phyloP scores from a whole-genome alignment of 2,329 filamentous ascomycete species.

The Ascochyta pisi region DNA sequence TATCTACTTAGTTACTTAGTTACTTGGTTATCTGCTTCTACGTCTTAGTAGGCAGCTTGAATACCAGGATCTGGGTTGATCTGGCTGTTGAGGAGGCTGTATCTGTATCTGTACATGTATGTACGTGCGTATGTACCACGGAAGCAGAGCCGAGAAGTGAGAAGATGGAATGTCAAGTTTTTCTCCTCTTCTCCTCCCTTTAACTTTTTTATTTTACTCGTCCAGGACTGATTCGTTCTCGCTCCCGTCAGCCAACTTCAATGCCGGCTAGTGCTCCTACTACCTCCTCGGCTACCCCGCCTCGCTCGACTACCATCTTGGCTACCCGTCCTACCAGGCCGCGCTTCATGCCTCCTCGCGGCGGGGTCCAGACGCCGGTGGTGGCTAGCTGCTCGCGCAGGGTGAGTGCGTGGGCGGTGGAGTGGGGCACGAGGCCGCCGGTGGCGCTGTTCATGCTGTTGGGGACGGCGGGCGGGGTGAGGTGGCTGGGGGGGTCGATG shows the following conservation, averaged over 20 bases:
- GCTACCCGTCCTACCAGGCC: conserved; percentile 75
- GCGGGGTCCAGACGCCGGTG: conserved; percentile 82
- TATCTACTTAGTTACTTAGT: too few relatives aligned
- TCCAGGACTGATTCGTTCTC: too few relatives aligned
- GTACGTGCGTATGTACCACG: too few relatives aligned
- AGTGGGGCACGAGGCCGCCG: conserved; percentile 48
- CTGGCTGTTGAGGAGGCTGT: too few relatives aligned
- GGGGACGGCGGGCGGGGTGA: conserved; percentile 57
- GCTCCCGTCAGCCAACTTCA: conserved; percentile 52
- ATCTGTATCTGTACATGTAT: too few relatives aligned
- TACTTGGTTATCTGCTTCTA: too few relatives aligned
- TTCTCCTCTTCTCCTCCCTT: neutral
- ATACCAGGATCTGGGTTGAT: too few relatives aligned
- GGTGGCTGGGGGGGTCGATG: conserved; percentile 58
- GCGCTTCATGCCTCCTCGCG: conserved; percentile 82
- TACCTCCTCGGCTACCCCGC: conserved; percentile 85
- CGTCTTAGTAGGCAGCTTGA: too few relatives aligned
- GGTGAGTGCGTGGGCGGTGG: conserved; percentile 51
- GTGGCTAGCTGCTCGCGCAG: conserved; percentile 64
- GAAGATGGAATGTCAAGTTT: neutral
- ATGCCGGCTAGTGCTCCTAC: conserved; percentile 80
- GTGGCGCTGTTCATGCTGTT: conserved; percentile 56
- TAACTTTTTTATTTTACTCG: neutral
- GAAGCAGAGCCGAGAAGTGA: too few relatives aligned
- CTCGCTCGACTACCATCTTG: conserved; percentile 75